phyloP scores from a whole-genome alignment of 1,139 yeast genomes.

The Lodderomyces parapsilosis region DNA sequence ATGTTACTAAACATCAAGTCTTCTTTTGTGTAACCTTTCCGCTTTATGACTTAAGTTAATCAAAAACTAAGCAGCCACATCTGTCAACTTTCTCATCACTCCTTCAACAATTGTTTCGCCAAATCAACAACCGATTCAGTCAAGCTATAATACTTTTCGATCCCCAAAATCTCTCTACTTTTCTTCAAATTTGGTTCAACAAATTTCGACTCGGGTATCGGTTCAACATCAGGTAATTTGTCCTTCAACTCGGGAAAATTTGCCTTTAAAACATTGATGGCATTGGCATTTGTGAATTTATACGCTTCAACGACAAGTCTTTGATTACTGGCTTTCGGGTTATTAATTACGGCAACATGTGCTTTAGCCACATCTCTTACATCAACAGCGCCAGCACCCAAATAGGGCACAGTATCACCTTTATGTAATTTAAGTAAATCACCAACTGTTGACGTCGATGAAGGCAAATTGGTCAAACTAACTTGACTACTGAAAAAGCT shows the following conservation, averaged over 20 bases:
- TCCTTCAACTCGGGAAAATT: constrained; percentile 18
- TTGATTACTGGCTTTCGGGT: constrained; percentile 20
- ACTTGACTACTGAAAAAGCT: constrained; percentile 13
- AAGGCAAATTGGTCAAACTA: constrained; percentile 5
- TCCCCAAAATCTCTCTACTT: constrained; percentile 30
- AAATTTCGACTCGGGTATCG: constrained; percentile 7
- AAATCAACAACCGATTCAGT: constrained; percentile 34
- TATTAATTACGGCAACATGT: constrained; percentile 26
- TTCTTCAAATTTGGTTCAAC: constrained; percentile 20
- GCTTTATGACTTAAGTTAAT: no score
- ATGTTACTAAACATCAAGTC: no score
- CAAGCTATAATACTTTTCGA: constrained; percentile 21
- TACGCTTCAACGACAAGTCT: constrained; percentile 24
- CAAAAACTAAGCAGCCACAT: no score
- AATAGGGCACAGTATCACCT: constrained; percentile 12
- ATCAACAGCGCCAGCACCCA: constrained; percentile 26
- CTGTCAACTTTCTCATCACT: no score
- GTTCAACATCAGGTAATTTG: constrained; percentile 18
- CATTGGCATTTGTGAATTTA: constrained; percentile 27
- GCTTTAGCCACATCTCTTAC: constrained; percentile 36
- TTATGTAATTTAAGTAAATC: constrained; percentile 7
- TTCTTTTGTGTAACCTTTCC: no score
- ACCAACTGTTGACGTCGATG: constrained; percentile 6
- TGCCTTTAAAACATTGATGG: constrained; percentile 31
- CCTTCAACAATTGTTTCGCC: constrained; percentile 29